phyloP scores from a whole-genome alignment of 2,329 filamentous ascomycete species.

The Ophiostoma ulmi region DNA sequence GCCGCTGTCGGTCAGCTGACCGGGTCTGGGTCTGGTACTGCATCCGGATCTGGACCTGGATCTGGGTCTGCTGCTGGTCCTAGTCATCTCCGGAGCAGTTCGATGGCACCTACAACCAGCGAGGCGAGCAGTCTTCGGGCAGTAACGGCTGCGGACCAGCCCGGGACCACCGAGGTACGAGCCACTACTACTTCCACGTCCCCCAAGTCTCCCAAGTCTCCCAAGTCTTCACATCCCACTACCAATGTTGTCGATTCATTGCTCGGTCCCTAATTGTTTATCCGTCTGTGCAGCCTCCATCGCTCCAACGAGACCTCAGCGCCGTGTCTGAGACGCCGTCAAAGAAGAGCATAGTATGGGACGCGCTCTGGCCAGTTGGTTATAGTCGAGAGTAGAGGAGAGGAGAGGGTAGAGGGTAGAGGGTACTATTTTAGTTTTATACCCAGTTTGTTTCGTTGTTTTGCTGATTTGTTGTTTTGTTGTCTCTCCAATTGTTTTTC shows the following conservation, averaged over 20 bases:
- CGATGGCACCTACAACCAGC: slow-evolving; percentile 37
- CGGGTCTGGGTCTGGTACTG: neutral
- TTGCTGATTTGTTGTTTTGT: slow-evolving; percentile 29
- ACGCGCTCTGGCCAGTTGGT: slow-evolving; percentile 47
- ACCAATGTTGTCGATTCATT: slow-evolving; percentile 42
- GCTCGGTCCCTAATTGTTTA: slow-evolving; percentile 42
- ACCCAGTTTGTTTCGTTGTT: neutral
- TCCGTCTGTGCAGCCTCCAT: neutral
- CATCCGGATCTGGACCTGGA: neutral
- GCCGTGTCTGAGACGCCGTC: slow-evolving; percentile 36
- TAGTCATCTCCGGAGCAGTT: neutral
- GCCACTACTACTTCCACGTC: slow-evolving; percentile 28
- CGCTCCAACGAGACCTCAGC: slow-evolving; percentile 39
- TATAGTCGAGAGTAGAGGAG: neutral
- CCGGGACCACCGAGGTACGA: slow-evolving; percentile 46
- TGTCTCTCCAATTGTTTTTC: neutral
- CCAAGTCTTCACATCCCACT: neutral
- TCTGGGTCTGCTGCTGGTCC: neutral
- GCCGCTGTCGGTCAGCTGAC: slow-evolving; percentile 45
- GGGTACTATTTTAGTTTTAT: neutral
- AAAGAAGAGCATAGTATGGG: slow-evolving; percentile 57
- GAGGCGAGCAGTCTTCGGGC: slow-evolving; percentile 55
- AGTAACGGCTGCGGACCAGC: neutral
- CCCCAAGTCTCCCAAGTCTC: neutral
- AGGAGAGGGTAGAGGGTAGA: neutral